Conservation (phyloP, 148 eudicot species). For the Cornus florida region DNA sequence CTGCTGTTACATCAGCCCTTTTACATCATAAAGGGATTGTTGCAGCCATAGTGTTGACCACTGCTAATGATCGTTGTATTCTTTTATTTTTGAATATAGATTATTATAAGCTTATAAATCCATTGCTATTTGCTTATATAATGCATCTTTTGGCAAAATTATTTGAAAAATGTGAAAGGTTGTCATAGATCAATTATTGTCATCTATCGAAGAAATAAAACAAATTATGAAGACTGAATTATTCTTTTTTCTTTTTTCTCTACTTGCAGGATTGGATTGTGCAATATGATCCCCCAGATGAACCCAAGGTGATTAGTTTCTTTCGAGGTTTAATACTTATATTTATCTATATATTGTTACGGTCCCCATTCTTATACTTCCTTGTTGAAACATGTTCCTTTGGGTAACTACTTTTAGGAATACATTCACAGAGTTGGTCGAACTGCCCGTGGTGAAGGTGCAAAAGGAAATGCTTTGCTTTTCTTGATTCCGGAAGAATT, state of each 20-base stretch:
- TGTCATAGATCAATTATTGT: background rate
- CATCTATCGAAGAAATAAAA: too few relatives aligned
- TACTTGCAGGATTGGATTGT: conserved; percentile 84
- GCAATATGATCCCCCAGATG: conserved; percentile 99
- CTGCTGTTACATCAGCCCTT: background rate
- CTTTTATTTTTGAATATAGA: too few relatives aligned
- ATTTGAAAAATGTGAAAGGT: background rate
- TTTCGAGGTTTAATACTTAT: background rate
- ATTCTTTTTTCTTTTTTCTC: background rate
- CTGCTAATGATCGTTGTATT: background rate
- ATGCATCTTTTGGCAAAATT: background rate
- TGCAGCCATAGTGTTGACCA: background rate
- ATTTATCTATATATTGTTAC: background rate
- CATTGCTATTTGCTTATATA: too few relatives aligned
- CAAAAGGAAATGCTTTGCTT: conserved; percentile 82
- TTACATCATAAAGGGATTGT: background rate
- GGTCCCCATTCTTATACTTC: background rate
- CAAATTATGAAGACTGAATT: too few relatives aligned
- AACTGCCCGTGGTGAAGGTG: conserved; percentile 99
- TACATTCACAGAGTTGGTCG: conserved; percentile 98
- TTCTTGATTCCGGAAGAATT: conserved; percentile 91
- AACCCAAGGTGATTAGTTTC: conserved; percentile 67
- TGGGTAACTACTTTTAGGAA: conserved; percentile 48
- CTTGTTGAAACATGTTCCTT: background rate
- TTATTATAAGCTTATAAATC: too few relatives aligned